phyloP scores from a whole-genome alignment of 257 asterid species.

The Scutellaria galericulata region DNA sequence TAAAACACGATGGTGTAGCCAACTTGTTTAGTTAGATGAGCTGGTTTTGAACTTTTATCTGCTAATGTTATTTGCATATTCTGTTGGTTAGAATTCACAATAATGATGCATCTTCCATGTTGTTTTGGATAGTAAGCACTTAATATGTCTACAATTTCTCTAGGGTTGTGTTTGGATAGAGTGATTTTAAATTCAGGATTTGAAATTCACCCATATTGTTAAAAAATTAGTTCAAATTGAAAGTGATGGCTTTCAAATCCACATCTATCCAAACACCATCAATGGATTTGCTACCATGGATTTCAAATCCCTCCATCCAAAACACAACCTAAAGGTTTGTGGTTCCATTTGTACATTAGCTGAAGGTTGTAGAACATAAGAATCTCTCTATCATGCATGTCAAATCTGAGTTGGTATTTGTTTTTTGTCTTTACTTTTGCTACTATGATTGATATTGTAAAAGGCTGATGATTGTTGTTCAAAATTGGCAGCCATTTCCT shows the following conservation, averaged over 20 bases:
- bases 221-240: too few species aligned
- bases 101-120: not conserved
- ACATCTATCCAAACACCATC: too few species aligned
- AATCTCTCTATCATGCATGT: not conserved
- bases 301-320: too few species aligned
- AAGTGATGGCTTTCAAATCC: too few species aligned
- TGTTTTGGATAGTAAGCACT: not conserved
- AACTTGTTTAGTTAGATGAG: constrained; percentile 11
- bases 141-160: not conserved
- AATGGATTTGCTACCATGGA: too few species aligned
- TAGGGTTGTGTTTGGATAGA: not conserved
- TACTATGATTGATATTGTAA: not conserved
- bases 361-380: not conserved
- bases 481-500: constrained; percentile 83
- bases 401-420: not conserved
- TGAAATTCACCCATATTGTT: too few species aligned
- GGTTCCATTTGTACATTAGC: constrained; percentile 5
- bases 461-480: constrained; percentile 24
- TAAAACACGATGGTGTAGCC: not conserved
- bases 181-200: too few species aligned
- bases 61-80: not conserved
- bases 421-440: constrained; percentile 13
- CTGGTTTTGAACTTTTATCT: constrained; percentile 18
- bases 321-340: not conserved
- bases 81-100: not conserved